Evolutionary conservation across 2,329 filamentous ascomycete genomes (phyloP).

Genomic region (Fusarium oxysporum): DNA sequence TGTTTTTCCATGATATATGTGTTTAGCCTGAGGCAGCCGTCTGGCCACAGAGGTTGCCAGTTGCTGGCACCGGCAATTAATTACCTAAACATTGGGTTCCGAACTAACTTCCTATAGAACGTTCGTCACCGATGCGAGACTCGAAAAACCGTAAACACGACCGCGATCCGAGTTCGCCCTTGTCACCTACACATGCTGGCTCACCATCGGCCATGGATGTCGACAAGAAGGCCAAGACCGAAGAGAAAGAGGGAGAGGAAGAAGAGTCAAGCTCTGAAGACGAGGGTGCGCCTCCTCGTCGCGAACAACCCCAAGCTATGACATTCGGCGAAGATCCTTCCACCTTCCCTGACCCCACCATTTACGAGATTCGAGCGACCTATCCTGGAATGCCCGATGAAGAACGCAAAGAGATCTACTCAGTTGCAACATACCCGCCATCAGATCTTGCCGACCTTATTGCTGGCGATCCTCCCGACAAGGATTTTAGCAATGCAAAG

Average conservation of each 20-base stretch:
- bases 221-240: slow-evolving; percentile 61
- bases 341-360: slow-evolving; percentile 89
- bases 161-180: slow-evolving; percentile 67
- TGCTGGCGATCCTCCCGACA: slow-evolving; percentile 89
- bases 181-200: slow-evolving; percentile 65
- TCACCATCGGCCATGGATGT: slow-evolving; percentile 69
- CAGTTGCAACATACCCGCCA: slow-evolving; percentile 84
- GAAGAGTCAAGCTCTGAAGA: slow-evolving; percentile 67
- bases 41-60: neutral
- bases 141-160: slow-evolving; percentile 63
- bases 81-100: neutral
- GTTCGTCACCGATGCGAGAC: slow-evolving; percentile 66
- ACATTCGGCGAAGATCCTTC: slow-evolving; percentile 94
- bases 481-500: slow-evolving; percentile 95
- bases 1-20: slow-evolving; percentile 13
- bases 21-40: neutral
- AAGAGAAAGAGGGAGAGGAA: slow-evolving; percentile 46
- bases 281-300: slow-evolving; percentile 69
- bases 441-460: slow-evolving; percentile 86
- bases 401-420: slow-evolving; percentile 89
- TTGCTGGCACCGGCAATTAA: slow-evolving; percentile 16
- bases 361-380: slow-evolving; percentile 89
- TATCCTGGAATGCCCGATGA: slow-evolving; percentile 82
- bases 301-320: slow-evolving; percentile 79
- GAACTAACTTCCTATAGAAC: slow-evolving; percentile 54